Conservation (phyloP, 1,284 basidiomycete species). For the Trichosporon sp. region DNA sequence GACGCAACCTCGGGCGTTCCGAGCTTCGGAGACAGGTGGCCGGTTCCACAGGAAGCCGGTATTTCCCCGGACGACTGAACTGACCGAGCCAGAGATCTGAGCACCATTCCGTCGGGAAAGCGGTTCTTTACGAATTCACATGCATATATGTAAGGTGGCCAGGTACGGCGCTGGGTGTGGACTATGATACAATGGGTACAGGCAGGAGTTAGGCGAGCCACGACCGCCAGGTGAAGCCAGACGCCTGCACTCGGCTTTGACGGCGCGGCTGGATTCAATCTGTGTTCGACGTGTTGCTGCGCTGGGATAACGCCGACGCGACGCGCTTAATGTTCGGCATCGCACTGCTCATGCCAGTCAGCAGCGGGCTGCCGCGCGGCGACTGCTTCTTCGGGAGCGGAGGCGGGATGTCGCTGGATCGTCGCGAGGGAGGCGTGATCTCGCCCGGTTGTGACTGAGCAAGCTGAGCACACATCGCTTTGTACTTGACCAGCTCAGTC, state of each 20-base stretch:
- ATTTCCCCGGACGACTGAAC: neutral
- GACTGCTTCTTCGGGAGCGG: neutral
- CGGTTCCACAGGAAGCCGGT: neutral
- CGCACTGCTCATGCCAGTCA: neutral
- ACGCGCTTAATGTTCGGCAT: neutral
- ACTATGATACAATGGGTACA: neutral
- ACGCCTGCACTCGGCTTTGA: neutral
- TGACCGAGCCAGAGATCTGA: neutral
- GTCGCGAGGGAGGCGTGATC: conserved; percentile 13
- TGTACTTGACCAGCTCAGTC: conserved; percentile 83
- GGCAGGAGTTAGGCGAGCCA: neutral
- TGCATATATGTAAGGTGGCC: neutral
- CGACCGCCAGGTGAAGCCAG: neutral
- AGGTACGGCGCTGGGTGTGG: neutral
- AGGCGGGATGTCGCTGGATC: neutral
- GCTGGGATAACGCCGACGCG: neutral
- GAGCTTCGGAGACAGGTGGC: neutral
- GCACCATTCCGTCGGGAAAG: neutral
- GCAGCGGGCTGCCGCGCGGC: neutral
- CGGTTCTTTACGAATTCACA: neutral
- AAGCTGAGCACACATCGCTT: conserved; percentile 64
- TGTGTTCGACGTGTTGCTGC: neutral
- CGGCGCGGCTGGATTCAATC: neutral
- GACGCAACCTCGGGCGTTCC: neutral
- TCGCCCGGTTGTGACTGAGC: conserved; percentile 9